Evolutionary conservation across 2,329 filamentous ascomycete genomes (phyloP).

Genomic region (Colletotrichum chrysophilum): DNA sequence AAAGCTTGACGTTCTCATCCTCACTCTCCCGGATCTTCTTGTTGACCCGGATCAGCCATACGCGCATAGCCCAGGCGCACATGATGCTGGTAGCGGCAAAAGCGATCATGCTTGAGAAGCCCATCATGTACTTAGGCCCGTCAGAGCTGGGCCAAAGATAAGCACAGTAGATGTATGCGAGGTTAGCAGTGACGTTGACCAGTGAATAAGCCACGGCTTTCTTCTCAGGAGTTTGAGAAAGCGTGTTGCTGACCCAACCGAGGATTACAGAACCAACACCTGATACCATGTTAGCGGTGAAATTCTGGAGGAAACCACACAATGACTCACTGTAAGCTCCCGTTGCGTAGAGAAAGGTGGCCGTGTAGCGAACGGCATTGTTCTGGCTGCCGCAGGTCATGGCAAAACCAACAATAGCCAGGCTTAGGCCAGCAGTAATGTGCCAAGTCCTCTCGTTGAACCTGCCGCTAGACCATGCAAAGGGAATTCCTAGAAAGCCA

Average conservation of each 20-base stretch:
- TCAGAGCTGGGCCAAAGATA: slow-evolving; percentile 56
- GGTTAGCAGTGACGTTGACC: slow-evolving; percentile 60
- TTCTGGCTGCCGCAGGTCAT: slow-evolving; percentile 2
- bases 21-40: slow-evolving; percentile 24
- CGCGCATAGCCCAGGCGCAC: slow-evolving; percentile 22
- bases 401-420: slow-evolving; percentile 35
- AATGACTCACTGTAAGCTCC: not conserved
- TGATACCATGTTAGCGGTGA: not conserved
- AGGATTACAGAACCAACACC: slow-evolving; percentile 35
- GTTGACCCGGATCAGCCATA: slow-evolving; percentile 24
- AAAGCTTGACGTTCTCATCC: slow-evolving; percentile 23
- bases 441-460: slow-evolving; percentile 55
- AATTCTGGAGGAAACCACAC: not conserved
- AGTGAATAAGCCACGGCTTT: slow-evolving; percentile 65
- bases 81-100: slow-evolving; percentile 7
- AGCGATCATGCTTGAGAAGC: slow-evolving; percentile 72
- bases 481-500: slow-evolving; percentile 27
- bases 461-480: slow-evolving; percentile 43
- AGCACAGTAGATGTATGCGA: slow-evolving; percentile 61
- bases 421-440: slow-evolving; percentile 43
- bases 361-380: slow-evolving; percentile 6
- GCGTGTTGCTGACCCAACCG: slow-evolving; percentile 77
- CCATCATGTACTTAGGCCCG: slow-evolving; percentile 52
- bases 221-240: slow-evolving; percentile 78
- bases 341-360: slow-evolving; percentile 19